Evolutionary conservation across 371 early-diverging fungal genomes (phyloP), one percentile per base, ranked within the genome.

Genomic region (Saksenaea vasiformis): DNA sequence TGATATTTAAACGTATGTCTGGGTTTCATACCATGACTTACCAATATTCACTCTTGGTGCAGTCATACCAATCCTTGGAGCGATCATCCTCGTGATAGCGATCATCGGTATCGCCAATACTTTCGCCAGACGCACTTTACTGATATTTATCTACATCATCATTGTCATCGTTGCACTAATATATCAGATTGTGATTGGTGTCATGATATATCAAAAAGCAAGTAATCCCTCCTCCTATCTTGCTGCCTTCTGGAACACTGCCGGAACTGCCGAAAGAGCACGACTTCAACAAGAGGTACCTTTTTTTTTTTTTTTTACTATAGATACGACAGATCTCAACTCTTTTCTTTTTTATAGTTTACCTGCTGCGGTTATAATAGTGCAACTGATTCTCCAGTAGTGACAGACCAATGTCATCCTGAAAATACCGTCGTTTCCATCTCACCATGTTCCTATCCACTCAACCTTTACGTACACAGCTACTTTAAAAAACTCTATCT

Each of bases 351-450:
- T 36, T 47, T 53, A 14, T 56, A 81, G 82, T 81, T 81, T 58
- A 43, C 65, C 22, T 81, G 82, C 56, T 81, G 82, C 66, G 82
- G 82, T 37, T 77, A 65, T 56, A 73, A 76, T 56, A 74, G 72
- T 27, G 58, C 59, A 1, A 69, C 61, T 36, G 77, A 80, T 53
- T 64, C 69, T 19, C 72, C 62, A 26, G 70, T 67, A 0, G 15
- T 67, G 22, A 70, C 73, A 11, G 56, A 66, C 14, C 61, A 51
- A 8, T 78, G 82, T 56, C 53, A 65, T 26, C 65, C 72, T 8
- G 41, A 54, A 14, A 58, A 69, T 11, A 62, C 62, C 11, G 10
- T n/a, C 0, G 62, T 60, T 17, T 62, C 65, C n/a, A 31, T 54
- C 3, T 22, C 51, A 37, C 74, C 77, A 9, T 79, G 80, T 39